These are phyloP conservation scores for Talaromyces proteolyticus DNA, from an alignment of 495 filamentous ascomycete genomes.

Conservation along the genomic window DNA sequence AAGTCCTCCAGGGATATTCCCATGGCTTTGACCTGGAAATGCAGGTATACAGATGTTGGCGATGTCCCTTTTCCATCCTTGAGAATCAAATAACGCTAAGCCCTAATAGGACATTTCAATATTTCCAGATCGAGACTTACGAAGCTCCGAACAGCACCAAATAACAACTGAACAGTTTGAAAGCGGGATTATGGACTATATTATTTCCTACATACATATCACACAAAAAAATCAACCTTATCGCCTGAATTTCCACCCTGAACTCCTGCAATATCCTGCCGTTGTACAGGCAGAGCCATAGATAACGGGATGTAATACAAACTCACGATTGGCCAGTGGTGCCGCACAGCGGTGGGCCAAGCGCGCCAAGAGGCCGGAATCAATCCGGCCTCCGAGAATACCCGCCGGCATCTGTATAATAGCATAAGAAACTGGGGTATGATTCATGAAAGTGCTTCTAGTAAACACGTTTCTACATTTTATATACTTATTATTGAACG, in stretches of 20 bases:
- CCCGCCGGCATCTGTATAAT: conserved; percentile 12
- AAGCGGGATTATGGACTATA: too few species aligned
- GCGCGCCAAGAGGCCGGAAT: conserved; percentile 32
- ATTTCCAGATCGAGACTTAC: not conserved
- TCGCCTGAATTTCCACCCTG: not conserved
- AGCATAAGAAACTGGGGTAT: too few species aligned
- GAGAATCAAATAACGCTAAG: not conserved
- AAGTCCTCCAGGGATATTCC: not conserved
- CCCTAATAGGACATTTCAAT: not conserved
- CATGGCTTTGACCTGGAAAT: not conserved
- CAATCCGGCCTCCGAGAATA: conserved; percentile 39
- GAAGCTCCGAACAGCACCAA: too few species aligned
- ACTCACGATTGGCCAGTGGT: not conserved
- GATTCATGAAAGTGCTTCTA: too few species aligned
- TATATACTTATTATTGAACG: too few species aligned
- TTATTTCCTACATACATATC: not conserved
- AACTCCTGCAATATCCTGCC: not conserved
- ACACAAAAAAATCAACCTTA: not conserved
- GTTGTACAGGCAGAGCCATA: not conserved
- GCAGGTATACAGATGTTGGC: not conserved
- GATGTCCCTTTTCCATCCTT: not conserved
- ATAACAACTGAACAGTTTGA: too few species aligned
- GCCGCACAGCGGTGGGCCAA: not conserved
- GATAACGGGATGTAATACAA: not conserved
- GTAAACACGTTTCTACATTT: too few species aligned